These are phyloP conservation scores for Pleurotus tuoliensis DNA, from an alignment of 768 basidiomycete genomes.

Conservation along the genomic window DNA sequence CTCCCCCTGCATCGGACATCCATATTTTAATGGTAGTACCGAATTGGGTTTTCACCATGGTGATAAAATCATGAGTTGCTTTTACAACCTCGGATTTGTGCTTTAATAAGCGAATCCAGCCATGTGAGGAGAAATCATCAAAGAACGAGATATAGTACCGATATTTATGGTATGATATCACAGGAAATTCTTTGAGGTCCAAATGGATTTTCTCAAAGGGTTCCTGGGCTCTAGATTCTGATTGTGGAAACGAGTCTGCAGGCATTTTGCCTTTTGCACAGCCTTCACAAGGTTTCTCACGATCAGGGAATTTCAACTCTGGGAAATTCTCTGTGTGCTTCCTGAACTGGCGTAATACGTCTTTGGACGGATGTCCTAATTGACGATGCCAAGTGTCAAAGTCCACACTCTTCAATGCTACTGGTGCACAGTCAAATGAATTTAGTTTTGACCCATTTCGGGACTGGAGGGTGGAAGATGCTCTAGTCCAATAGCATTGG, in stretches of 20 bases:
- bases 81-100: conserved; percentile 9
- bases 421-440: no score
- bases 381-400: background rate
- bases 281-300: conserved; percentile 4
- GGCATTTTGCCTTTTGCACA: conserved; percentile 8
- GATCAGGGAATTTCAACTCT: background rate
- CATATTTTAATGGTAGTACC: conserved; percentile 8
- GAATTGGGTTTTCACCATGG: conserved; percentile 9
- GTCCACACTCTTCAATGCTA: background rate
- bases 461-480: background rate
- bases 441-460: background rate
- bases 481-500: background rate
- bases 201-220: conserved; percentile 4
- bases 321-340: background rate
- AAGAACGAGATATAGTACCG: background rate
- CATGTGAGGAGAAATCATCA: background rate
- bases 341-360: background rate
- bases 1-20: conserved; percentile 12
- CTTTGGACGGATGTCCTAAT: background rate
- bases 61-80: conserved; percentile 1
- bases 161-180: conserved; percentile 1
- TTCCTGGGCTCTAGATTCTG: background rate
- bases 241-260: background rate
- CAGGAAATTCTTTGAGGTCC: conserved; percentile 2
- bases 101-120: conserved; percentile 8